A percentile compares a stretch with the other conserved stretches of the same genome.
phyloP scores from a whole-genome alignment of 345 rosid genomes.

The Hypericum androsaemum region DNA sequence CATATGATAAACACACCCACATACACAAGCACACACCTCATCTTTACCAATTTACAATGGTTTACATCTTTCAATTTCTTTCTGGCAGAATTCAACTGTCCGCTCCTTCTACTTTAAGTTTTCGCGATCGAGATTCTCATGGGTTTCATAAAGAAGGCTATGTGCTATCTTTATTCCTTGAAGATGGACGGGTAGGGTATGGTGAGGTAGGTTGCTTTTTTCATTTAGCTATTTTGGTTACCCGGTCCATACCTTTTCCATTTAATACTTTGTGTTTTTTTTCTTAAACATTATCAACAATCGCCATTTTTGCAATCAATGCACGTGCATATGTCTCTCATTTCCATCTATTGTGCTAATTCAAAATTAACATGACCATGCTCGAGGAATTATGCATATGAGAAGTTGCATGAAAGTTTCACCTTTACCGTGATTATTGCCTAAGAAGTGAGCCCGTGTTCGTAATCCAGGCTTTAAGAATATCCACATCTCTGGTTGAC shows the following conservation, averaged over 20 bases:
- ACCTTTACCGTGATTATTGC: no score
- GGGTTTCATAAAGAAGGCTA: slow-evolving; percentile 62
- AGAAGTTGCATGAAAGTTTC: no score
- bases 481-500: no score
- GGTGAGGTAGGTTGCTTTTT: slow-evolving; percentile 67
- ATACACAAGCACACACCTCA: not conserved
- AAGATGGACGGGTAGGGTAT: slow-evolving; percentile 71
- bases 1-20: no score
- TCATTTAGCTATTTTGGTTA: not conserved
- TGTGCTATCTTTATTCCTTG: slow-evolving; percentile 62
- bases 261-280: not conserved
- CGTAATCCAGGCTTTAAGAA: no score
- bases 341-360: no score
- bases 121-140: slow-evolving; percentile 17
- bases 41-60: not conserved
- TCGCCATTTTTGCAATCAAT: no score
- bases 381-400: no score
- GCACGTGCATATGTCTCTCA: no score
- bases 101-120: slow-evolving; percentile 59
- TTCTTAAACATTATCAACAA: no score
- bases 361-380: no score
- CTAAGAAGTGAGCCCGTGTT: no score
- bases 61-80: slow-evolving; percentile 13
- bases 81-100: slow-evolving; percentile 53
- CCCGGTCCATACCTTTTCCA: not conserved